Evolutionary conservation across 2,329 filamentous ascomycete genomes (phyloP), one percentile per base, ranked within the genome.

Genomic region (Escovopsis sp.): DNA sequence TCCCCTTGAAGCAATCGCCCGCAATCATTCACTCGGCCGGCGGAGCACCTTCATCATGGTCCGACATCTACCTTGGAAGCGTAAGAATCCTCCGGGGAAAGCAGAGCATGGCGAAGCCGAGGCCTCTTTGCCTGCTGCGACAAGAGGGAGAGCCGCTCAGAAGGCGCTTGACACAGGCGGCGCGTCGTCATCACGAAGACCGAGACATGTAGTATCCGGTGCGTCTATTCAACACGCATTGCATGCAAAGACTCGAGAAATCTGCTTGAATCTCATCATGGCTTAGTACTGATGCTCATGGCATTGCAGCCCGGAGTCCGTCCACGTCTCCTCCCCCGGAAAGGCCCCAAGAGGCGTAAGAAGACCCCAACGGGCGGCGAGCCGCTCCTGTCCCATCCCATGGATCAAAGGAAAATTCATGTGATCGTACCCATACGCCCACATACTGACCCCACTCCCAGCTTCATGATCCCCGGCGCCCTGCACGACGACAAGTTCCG

Each of bases 401-500:
- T n/a, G n/a, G n/a, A n/a, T n/a, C n/a, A n/a, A n/a, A n/a, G n/a
- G n/a, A n/a, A n/a, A n/a, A n/a, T n/a, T n/a, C n/a, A n/a, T n/a
- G n/a, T n/a, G n/a, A n/a, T n/a, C n/a, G n/a, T n/a, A n/a, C n/a
- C n/a, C 13, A 17, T n/a, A 12, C 16, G 17, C n/a, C n/a, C n/a
- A n/a, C n/a, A n/a, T n/a, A n/a, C 26, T 23, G 12, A 29, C 25
- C 19, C 5, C 4, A 16, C 9, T 17, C 14, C 9, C 36, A 76
- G 72, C 21, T 65, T 65, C 50, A 86, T 88, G 79, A 59, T 63
- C 3, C 64, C 73, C 32, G 76, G 75, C 3, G 53, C 69, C n/a
- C 61, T 68, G 4, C 55, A 66, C n/a, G 83, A 90, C 51, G 80
- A 87, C 49, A 60, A 58, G 36, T 88, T 73, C 54, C 76, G 81